Percentiles rank a stretch among this genome's conserved stretches.
Evolutionary conservation across 257 asterid species (phyloP).

Genomic region (Vinca minor): DNA sequence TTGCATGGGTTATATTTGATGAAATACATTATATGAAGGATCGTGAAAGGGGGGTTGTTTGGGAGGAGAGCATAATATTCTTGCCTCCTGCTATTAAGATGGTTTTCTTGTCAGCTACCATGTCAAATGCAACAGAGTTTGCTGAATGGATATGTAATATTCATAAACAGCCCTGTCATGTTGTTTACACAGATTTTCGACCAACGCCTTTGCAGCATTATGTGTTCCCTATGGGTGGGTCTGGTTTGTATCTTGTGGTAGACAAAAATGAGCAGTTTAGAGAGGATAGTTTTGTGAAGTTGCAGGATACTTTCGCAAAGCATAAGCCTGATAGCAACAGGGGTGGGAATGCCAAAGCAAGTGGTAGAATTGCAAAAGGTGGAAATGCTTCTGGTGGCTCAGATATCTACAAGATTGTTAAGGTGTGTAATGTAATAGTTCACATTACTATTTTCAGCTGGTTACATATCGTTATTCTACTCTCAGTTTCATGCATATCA

Average conservation of each 20-base stretch:
- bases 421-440: slow-evolving; percentile 38
- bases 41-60: slow-evolving; percentile 95
- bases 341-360: slow-evolving; percentile 42
- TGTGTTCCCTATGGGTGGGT: slow-evolving; percentile 86
- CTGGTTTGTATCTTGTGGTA: slow-evolving; percentile 90
- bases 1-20: slow-evolving; percentile 98
- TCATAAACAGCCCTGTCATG: slow-evolving; percentile 97
- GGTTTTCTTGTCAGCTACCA: slow-evolving; percentile 94
- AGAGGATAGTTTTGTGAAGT: slow-evolving; percentile 72
- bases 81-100: slow-evolving; percentile 97
- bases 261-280: slow-evolving; percentile 93
- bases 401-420: slow-evolving; percentile 86
- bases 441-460: slow-evolving; percentile 2
- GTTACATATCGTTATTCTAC: slow-evolving; percentile 5
- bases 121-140: slow-evolving; percentile 97
- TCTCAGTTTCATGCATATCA: neutral
- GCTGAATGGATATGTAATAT: slow-evolving; percentile 95
- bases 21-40: slow-evolving; percentile 99
- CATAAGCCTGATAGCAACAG: slow-evolving; percentile 45
- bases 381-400: slow-evolving; percentile 73
- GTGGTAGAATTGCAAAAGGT: slow-evolving; percentile 67
- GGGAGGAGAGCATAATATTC: slow-evolving; percentile 97
- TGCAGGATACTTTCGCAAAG: slow-evolving; percentile 71
- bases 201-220: slow-evolving; percentile 97
- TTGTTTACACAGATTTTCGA: slow-evolving; percentile 91